Conservation (phyloP, 176 grass and related monocot species). For the Juncus inflexus region DNA sequence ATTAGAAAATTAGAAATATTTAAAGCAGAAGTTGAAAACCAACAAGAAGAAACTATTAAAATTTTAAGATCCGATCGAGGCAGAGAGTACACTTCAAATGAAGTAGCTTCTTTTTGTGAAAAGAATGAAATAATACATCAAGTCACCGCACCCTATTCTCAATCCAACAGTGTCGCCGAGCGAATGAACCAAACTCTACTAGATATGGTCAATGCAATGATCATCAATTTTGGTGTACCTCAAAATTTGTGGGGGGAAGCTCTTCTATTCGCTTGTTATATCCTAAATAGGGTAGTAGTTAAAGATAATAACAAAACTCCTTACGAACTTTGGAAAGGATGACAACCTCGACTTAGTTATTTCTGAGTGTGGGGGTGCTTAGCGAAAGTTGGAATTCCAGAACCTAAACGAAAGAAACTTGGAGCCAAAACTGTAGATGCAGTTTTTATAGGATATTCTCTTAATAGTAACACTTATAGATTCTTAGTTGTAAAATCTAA, state of each 20-base stretch:
- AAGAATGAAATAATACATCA: background rate
- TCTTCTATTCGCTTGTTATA: background rate
- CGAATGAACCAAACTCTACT: background rate
- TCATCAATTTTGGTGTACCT: background rate
- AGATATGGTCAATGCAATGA: background rate
- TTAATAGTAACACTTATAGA: slow-evolving; percentile 9
- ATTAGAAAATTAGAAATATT: too few species aligned
- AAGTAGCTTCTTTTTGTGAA: background rate
- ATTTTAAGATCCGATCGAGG: background rate
- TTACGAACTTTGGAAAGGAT: too few species aligned
- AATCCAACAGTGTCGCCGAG: background rate
- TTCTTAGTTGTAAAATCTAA: slow-evolving; percentile 4
- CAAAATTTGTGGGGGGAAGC: background rate
- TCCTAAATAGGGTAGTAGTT: background rate
- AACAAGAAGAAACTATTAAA: background rate
- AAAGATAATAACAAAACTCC: too few species aligned
- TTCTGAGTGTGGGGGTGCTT: too few species aligned
- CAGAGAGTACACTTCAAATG: too few species aligned
- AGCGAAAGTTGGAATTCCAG: too few species aligned
- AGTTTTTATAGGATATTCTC: slow-evolving; percentile 3
- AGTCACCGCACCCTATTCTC: background rate
- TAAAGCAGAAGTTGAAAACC: too few species aligned
- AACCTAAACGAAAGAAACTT: background rate
- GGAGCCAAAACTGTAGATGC: too few species aligned
- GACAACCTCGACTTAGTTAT: too few species aligned